These are phyloP conservation scores for Hypocrella siamensis DNA, from an alignment of 2,329 filamentous ascomycete genomes.

Conservation along the genomic window DNA sequence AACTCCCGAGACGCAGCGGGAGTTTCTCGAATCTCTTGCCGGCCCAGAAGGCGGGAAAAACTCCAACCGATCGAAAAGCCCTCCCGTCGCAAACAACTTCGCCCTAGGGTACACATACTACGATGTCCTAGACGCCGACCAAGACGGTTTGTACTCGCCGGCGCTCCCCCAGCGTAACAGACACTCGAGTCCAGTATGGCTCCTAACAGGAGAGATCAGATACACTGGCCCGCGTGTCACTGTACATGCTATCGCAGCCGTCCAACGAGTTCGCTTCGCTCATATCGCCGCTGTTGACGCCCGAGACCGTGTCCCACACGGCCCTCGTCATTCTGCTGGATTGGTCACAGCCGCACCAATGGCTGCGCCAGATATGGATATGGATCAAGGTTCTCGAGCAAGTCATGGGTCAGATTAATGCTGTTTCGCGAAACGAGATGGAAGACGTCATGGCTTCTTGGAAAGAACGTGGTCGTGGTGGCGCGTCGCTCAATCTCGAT, in stretches of 20 bases:
- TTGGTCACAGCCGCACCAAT: slow-evolving; percentile 87
- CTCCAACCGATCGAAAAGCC: slow-evolving; percentile 44
- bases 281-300: slow-evolving; percentile 69
- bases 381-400: slow-evolving; percentile 78
- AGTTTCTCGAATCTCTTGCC: slow-evolving; percentile 58
- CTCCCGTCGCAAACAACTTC: slow-evolving; percentile 81
- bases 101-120: slow-evolving; percentile 91
- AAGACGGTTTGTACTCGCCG: slow-evolving; percentile 53
- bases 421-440: slow-evolving; percentile 67
- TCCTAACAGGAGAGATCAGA: too few species aligned
- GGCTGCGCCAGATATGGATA: slow-evolving; percentile 74
- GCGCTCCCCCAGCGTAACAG: too few species aligned
- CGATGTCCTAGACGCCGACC: slow-evolving; percentile 83
- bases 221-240: slow-evolving; percentile 73
- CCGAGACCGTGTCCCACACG: slow-evolving; percentile 70
- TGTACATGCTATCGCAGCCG: slow-evolving; percentile 77
- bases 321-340: slow-evolving; percentile 84
- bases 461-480: slow-evolving; percentile 58
- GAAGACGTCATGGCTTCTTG: slow-evolving; percentile 72
- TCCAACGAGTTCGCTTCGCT: slow-evolving; percentile 71
- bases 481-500: slow-evolving; percentile 46
- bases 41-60: slow-evolving; percentile 35
- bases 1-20: slow-evolving; percentile 65
- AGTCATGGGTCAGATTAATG: slow-evolving; percentile 57
- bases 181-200: too few species aligned